A percentile compares a stretch with the other conserved stretches of the same genome.
Conservation (phyloP, 2,329 filamentous ascomycete genomes). For the Tolypocladium capitatum region DNA sequence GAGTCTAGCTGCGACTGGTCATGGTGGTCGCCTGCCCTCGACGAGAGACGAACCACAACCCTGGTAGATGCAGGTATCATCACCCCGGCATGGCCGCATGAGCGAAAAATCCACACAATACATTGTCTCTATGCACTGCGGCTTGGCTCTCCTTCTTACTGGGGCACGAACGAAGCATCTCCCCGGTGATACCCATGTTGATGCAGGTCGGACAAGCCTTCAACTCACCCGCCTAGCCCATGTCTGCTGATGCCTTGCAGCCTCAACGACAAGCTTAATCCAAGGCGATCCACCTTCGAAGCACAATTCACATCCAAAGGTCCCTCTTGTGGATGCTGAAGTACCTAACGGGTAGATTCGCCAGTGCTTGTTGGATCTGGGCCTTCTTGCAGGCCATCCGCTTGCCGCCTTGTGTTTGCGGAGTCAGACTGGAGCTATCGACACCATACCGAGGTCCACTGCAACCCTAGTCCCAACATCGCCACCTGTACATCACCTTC, state of each 20-base stretch:
- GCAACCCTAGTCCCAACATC: conserved; percentile 4
- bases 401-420: background rate
- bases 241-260: background rate
- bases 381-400: background rate
- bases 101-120: background rate
- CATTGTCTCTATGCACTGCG: too few relatives aligned
- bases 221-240: background rate
- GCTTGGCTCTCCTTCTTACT: too few relatives aligned
- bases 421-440: background rate
- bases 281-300: background rate
- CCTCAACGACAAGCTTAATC: background rate
- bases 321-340: background rate
- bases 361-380: background rate
- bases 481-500: conserved; percentile 3
- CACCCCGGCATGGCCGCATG: background rate
- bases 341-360: background rate
- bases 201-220: too few relatives aligned
- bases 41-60: background rate
- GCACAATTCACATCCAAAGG: background rate
- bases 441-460: conserved; percentile 3
- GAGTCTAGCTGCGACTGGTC: background rate
- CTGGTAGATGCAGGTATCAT: background rate
- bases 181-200: background rate
- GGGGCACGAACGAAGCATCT: background rate
- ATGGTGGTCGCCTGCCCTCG: background rate